Evolutionary conservation across 179 eudicot species (phyloP), one percentile per base, ranked within the genome.

Genomic region (Beta macrorhiza): DNA sequence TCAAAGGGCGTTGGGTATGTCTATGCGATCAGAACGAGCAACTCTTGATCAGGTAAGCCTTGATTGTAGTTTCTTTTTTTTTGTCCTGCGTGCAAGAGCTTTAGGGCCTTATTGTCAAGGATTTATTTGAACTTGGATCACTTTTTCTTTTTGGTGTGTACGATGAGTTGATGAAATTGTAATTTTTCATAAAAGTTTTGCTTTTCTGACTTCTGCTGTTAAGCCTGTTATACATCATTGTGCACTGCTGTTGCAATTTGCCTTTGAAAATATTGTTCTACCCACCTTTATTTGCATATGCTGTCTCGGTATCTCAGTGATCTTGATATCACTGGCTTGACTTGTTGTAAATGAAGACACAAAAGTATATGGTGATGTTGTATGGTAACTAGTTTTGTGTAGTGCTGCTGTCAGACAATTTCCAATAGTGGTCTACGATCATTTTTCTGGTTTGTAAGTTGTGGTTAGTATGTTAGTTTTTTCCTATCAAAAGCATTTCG

Each of bases 1-100:
- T 93, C 99, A 95, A 93, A 91, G 99, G 90, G 99, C 99, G 83
- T 87, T 95, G 88, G 99, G 99, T 52, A 95, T 95, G 99, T 95
- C 99, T 45, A 95, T 95, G 99, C 90, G 99, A 85, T 91, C 87
- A 64, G 99, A 95, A 83, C 89, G 99, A 62, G 90, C 99, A 79
- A 91, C 98, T 70, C 91, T 95, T 81, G 90, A 93, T 86, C 97
- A 95, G 97, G 98, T 95, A 85, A 61, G 80, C 72, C 19, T 78
- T 77, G 5, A 62, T 52, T 45, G 2, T 20, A 5, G 29, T 52
- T 44, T 32, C 9, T 13, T 55, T 11, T 74, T 74, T 55, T 55
- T 55, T 49, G 9, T 29, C 32, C 32, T 29, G 53, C 42, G 57
- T 72, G 63, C 49, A 57, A 57, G 65, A 32, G 78, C 0, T 12